phyloP scores from a whole-genome alignment of 306 rosid genomes.

The Vigna radiata region DNA sequence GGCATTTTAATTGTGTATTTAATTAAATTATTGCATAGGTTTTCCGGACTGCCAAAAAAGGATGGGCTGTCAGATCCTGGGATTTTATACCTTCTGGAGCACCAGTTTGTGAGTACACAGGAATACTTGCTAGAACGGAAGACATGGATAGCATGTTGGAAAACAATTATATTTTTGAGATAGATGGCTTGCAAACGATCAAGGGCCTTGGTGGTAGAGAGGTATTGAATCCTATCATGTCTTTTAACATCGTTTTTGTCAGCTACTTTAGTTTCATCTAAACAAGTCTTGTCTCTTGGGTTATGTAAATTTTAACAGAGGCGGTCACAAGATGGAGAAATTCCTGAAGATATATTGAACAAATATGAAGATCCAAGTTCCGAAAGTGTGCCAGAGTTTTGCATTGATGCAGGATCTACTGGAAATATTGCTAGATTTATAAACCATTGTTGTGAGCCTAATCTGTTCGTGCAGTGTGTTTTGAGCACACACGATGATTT shows the following conservation, averaged over 20 bases:
- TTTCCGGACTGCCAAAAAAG: slow-evolving; percentile 89
- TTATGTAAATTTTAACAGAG: slow-evolving; percentile 55
- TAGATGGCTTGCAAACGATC: slow-evolving; percentile 94
- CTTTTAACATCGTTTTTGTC: not conserved
- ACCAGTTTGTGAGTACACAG: slow-evolving; percentile 92
- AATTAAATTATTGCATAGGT: slow-evolving; percentile 60
- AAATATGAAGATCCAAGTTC: slow-evolving; percentile 63
- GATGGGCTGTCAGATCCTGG: slow-evolving; percentile 99
- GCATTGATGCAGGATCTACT: slow-evolving; percentile 85
- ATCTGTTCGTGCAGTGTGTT: slow-evolving; percentile 95
- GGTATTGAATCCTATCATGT: slow-evolving; percentile 54
- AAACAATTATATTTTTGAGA: slow-evolving; percentile 89
- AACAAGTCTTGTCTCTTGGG: slow-evolving; percentile 16
- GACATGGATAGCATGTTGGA: slow-evolving; percentile 70
- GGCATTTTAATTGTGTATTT: not conserved
- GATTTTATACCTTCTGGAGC: slow-evolving; percentile 98
- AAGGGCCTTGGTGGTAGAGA: slow-evolving; percentile 91
- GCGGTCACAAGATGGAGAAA: slow-evolving; percentile 62
- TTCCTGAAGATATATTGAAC: slow-evolving; percentile 55
- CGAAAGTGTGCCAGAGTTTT: slow-evolving; percentile 79
- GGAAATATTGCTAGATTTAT: slow-evolving; percentile 93
- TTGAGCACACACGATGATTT: slow-evolving; percentile 84
- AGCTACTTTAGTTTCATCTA: not conserved
- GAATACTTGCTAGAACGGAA: slow-evolving; percentile 75
- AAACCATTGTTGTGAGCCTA: slow-evolving; percentile 96